A percentile compares a stretch with the other conserved stretches of the same genome.
phyloP scores from a whole-genome alignment of 2,329 filamentous ascomycete species.

The Lasiodiplodia theobromae region DNA sequence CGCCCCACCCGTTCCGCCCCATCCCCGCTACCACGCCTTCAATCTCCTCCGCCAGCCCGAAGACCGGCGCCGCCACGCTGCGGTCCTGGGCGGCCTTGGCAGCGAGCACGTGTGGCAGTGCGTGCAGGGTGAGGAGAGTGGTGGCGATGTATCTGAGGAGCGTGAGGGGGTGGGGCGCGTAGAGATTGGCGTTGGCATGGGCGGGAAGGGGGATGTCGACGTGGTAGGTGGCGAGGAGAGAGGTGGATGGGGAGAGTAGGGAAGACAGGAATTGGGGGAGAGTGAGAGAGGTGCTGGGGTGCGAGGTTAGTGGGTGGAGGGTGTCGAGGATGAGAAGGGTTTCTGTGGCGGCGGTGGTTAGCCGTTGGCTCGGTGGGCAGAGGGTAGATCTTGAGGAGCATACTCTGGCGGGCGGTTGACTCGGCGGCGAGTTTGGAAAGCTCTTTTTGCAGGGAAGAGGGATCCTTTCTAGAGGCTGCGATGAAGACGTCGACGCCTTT shows the following conservation, averaged over 20 bases:
- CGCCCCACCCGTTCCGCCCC: conserved; percentile 52
- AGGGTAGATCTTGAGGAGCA: background rate
- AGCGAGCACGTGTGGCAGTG: conserved; percentile 76
- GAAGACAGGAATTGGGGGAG: conserved; percentile 74
- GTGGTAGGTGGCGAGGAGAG: conserved; percentile 83
- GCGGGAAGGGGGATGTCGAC: conserved; percentile 71
- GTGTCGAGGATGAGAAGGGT: conserved; percentile 81
- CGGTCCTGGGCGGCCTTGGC: conserved; percentile 78
- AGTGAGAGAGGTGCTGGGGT: conserved; percentile 56
- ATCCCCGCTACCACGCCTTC: conserved; percentile 81
- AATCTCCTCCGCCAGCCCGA: conserved; percentile 76
- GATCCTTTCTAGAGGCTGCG: conserved; percentile 65
- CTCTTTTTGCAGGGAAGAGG: conserved; percentile 65
- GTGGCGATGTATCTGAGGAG: conserved; percentile 87
- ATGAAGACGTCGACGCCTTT: conserved; percentile 72
- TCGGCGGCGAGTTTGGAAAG: conserved; percentile 52
- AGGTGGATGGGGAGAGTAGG: conserved; percentile 70
- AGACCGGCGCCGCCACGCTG: conserved; percentile 76
- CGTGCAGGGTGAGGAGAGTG: conserved; percentile 76
- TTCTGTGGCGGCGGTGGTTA: conserved; percentile 56
- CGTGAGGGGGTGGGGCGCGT: conserved; percentile 64
- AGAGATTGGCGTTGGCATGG: conserved; percentile 38
- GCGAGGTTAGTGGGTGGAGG: conserved; percentile 70
- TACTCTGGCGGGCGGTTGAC: conserved; percentile 6
- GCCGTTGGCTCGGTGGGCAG: background rate